A percentile compares a stretch with the other conserved stretches of the same genome.
These are phyloP conservation scores for Alternaria brassicicola DNA, from an alignment of 2,329 filamentous ascomycete genomes.

Conservation along the genomic window DNA sequence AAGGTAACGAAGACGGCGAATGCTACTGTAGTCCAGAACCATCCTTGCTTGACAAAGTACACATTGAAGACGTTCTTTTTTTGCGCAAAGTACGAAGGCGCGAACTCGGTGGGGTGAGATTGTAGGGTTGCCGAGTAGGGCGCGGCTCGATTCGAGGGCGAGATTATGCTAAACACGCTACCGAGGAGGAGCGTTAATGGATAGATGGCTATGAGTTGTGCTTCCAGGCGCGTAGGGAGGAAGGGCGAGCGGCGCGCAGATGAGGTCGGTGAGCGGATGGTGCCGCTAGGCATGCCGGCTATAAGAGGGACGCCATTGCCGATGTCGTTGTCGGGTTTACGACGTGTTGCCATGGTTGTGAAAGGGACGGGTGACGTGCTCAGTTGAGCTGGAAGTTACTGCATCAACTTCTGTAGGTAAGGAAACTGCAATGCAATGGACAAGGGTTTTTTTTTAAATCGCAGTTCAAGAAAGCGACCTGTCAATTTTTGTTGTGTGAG, in stretches of 20 bases:
- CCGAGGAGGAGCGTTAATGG: constrained; percentile 80
- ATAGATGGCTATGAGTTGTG: constrained; percentile 70
- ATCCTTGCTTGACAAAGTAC: constrained; percentile 93
- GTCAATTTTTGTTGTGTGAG: not conserved
- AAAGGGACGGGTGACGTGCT: not conserved
- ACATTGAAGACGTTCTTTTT: constrained; percentile 93
- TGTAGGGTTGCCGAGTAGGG: constrained; percentile 68
- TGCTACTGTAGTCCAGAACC: constrained; percentile 84
- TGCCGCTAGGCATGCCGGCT: constrained; percentile 31
- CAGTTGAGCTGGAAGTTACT: not conserved
- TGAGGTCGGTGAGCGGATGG: constrained; percentile 32
- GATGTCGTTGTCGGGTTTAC: constrained; percentile 33
- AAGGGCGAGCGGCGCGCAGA: constrained; percentile 59
- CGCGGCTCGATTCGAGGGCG: constrained; percentile 68
- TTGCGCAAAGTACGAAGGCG: constrained; percentile 87
- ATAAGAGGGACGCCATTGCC: constrained; percentile 25
- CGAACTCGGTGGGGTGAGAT: constrained; percentile 63
- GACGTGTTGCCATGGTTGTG: constrained; percentile 39
- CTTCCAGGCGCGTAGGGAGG: constrained; percentile 73
- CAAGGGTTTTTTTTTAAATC: not conserved
- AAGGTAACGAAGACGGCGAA: constrained; percentile 73
- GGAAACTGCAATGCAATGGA: not conserved
- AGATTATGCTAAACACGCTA: constrained; percentile 78
- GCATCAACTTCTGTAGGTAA: not conserved
- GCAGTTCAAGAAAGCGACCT: not conserved